These are phyloP conservation scores for Alternaria sp. DNA, from an alignment of 2,329 filamentous ascomycete genomes.

Conservation along the genomic window DNA sequence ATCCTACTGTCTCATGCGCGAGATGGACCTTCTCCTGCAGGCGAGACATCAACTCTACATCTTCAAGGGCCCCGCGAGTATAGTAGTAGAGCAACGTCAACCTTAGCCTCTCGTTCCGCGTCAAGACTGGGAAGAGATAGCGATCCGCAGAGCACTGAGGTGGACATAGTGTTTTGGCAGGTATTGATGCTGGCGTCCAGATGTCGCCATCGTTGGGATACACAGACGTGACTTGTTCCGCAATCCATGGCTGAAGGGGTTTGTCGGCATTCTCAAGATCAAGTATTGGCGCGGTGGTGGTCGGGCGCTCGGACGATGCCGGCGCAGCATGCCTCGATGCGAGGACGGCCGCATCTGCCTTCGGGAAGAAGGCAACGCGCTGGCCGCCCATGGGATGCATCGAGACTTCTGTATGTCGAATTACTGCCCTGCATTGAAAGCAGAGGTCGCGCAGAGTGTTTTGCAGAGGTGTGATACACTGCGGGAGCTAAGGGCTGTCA, in stretches of 20 bases:
- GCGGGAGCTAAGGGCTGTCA: conserved; percentile 9
- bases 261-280: conserved; percentile 27
- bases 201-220: conserved; percentile 24
- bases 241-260: conserved; percentile 25
- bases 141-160: conserved; percentile 19
- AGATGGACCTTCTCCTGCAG: conserved; percentile 54
- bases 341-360: conserved; percentile 34
- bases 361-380: conserved; percentile 34
- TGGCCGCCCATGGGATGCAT: conserved; percentile 18
- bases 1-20: conserved; percentile 51
- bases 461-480: not conserved
- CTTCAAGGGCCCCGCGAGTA: conserved; percentile 48
- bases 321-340: conserved; percentile 26
- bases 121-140: conserved; percentile 47
- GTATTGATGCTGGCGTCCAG: conserved; percentile 25
- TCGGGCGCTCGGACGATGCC: conserved; percentile 23
- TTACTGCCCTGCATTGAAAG: conserved; percentile 1
- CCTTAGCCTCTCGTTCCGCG: conserved; percentile 47
- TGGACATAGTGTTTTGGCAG: conserved; percentile 19
- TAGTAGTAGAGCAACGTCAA: conserved; percentile 56
- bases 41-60: conserved; percentile 50
- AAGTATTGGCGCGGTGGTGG: conserved; percentile 28
- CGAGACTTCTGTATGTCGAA: not conserved
- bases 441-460: not conserved
- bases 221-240: conserved; percentile 15